phyloP scores from a whole-genome alignment of 805 yeast genomes.

The Saturnispora gosingensis region DNA sequence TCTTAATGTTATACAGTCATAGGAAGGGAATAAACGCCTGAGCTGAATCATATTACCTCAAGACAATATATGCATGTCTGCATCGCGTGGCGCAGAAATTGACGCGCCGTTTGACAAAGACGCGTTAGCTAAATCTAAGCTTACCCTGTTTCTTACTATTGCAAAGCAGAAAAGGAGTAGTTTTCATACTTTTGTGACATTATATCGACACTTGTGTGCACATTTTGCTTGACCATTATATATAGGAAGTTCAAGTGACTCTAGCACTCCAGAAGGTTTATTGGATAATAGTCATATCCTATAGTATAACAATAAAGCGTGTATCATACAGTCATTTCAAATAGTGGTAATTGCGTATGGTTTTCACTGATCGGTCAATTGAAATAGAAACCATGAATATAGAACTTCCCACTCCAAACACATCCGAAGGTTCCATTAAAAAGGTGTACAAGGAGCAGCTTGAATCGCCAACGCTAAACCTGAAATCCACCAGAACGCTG shows the following conservation, averaged over 20 bases:
- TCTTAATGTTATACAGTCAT: too few species aligned
- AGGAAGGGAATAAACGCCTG: neutral
- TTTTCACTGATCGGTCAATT: neutral
- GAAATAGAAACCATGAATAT: neutral
- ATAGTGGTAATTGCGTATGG: neutral
- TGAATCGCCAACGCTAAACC: slow-evolving; percentile 5
- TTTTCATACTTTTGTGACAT: neutral
- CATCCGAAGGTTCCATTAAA: neutral
- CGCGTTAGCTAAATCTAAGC: neutral
- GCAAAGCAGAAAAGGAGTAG: neutral
- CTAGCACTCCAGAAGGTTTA: neutral
- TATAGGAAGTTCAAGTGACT: neutral
- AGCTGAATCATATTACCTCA: neutral
- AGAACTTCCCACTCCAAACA: slow-evolving; percentile 6
- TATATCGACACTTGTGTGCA: neutral
- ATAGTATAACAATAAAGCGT: neutral
- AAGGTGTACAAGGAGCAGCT: neutral
- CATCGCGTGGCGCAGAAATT: neutral
- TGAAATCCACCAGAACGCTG: neutral
- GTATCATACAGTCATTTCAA: neutral
- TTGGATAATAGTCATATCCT: neutral
- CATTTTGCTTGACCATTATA: too few species aligned
- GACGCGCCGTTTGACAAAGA: neutral
- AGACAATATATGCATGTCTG: neutral
- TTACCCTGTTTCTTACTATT: neutral